Conservation (phyloP, 257 asterid species). For the Ligustrum vulgare region DNA sequence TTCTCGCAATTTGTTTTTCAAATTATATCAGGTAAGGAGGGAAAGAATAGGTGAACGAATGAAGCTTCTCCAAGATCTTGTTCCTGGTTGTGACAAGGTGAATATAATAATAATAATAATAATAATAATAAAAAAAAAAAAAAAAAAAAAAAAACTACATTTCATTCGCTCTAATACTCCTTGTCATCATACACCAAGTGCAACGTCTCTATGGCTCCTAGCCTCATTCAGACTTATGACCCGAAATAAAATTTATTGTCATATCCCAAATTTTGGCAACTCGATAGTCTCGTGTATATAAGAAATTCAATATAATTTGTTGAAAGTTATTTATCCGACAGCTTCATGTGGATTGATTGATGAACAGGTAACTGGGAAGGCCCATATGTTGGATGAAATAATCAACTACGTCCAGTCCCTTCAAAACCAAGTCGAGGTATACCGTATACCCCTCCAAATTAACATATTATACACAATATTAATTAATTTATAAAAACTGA, state of each 20-base stretch:
- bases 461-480: not conserved
- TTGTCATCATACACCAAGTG: no score
- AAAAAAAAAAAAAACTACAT: no score
- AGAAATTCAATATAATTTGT: not conserved
- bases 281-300: no score
- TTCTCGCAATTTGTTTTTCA: no score
- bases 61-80: constrained; percentile 76
- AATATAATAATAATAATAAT: constrained; percentile 4
- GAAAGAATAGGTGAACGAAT: constrained; percentile 86
- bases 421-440: constrained; percentile 90
- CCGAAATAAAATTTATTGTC: no score
- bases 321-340: constrained; percentile 19
- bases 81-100: constrained; percentile 91
- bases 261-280: no score
- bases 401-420: constrained; percentile 87
- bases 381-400: constrained; percentile 92
- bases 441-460: not conserved
- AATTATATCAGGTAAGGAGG: constrained; percentile 61
- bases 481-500: not conserved
- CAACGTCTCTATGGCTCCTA: no score
- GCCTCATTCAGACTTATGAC: no score
- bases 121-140: no score
- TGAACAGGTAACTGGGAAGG: constrained; percentile 85
- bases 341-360: constrained; percentile 42
- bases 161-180: no score